phyloP scores from a whole-genome alignment of 257 asterid species.

The Penstemon barbatus region DNA sequence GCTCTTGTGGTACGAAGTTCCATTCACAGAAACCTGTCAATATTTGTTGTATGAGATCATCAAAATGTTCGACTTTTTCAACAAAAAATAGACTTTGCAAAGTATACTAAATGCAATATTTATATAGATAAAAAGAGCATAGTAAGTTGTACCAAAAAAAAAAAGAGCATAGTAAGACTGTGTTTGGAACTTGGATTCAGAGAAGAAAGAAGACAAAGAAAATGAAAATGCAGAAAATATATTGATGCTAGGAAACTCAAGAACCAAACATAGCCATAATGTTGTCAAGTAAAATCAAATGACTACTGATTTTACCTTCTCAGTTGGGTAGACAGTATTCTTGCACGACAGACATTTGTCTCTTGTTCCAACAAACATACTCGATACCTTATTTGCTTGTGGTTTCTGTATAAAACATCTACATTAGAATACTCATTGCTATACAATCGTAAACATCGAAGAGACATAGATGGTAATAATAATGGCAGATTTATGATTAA shows the following conservation, averaged over 20 bases:
- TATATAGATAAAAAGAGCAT: too few species aligned
- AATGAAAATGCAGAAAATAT: too few species aligned
- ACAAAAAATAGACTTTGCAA: not conserved
- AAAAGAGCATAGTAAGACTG: too few species aligned
- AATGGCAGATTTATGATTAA: not conserved
- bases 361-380: slow-evolving; percentile 82
- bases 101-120: not conserved
- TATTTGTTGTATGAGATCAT: not conserved
- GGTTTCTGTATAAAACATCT: slow-evolving; percentile 54
- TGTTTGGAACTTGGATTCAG: too few species aligned
- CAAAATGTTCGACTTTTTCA: not conserved
- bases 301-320: slow-evolving; percentile 57
- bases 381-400: slow-evolving; percentile 64
- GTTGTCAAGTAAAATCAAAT: not conserved
- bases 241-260: too few species aligned
- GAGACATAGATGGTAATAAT: not conserved
- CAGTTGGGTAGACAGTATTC: slow-evolving; percentile 85
- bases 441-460: not conserved
- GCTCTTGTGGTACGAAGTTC: slow-evolving; percentile 84
- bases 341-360: slow-evolving; percentile 80
- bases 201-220: too few species aligned
- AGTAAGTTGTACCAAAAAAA: too few species aligned
- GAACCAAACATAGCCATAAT: not conserved
- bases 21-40: slow-evolving; percentile 78
- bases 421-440: not conserved